Conservation (phyloP, 2,329 filamentous ascomycete species). For the Microcera coccophila region DNA sequence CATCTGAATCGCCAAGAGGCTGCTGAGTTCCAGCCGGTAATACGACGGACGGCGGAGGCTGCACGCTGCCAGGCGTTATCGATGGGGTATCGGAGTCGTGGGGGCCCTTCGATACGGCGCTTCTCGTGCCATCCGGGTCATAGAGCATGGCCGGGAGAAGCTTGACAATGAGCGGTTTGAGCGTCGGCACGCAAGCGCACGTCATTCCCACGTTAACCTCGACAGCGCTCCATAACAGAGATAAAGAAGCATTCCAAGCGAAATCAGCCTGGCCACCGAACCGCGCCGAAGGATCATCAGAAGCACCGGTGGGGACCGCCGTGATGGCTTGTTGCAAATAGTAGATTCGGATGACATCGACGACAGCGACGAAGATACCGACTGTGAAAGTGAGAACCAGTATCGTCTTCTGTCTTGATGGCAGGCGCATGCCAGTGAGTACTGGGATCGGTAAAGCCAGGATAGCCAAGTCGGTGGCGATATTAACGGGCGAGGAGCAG, state of each 20-base stretch:
- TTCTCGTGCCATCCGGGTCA: conserved; percentile 45
- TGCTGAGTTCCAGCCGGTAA: conserved; percentile 14
- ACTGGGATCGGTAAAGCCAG: conserved; percentile 85
- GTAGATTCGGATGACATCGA: conserved; percentile 86
- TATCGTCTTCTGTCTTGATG: conserved; percentile 81
- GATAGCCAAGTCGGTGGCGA: conserved; percentile 85
- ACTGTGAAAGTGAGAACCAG: conserved; percentile 81
- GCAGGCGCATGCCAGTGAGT: conserved; percentile 79
- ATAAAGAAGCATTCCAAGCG: conserved; percentile 73
- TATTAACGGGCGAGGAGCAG: conserved; percentile 82
- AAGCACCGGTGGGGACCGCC: conserved; percentile 35
- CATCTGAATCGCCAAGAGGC: conserved; percentile 24
- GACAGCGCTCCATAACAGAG: conserved; percentile 90
- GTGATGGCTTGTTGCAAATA: conserved; percentile 74
- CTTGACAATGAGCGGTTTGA: conserved; percentile 77
- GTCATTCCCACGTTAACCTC: conserved; percentile 89
- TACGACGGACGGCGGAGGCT: conserved; percentile 23
- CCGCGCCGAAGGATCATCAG: conserved; percentile 37
- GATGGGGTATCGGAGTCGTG: conserved; percentile 30
- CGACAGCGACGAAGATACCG: conserved; percentile 80
- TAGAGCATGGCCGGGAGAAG: conserved; percentile 56
- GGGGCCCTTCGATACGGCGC: conserved; percentile 26
- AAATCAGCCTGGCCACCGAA: conserved; percentile 54
- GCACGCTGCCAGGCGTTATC: conserved; percentile 20
- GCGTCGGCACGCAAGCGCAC: conserved; percentile 85